Base-by-base conservation (phyloP, 257 asterid genomes). In the Pogostemon cablin region DNA sequence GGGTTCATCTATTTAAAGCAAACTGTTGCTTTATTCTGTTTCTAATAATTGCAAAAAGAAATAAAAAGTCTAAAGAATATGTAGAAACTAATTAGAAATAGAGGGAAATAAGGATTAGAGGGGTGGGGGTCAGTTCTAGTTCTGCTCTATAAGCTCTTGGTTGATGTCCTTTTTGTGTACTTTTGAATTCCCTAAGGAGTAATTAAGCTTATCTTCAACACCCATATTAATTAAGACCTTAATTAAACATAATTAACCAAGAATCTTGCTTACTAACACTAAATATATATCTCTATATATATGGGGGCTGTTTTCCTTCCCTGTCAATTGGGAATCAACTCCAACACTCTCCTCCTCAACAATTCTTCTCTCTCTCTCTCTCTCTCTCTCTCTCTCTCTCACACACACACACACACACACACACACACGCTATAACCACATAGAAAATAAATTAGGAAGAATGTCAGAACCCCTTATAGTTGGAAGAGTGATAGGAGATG, bases 401-500 rank as follows among this genome's bases (percentile, higher is more conserved):
- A n/a, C 6, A 17, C 20, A 17, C 5, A 12, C 3, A 49, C 3
- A 37, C 5, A 12, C 3, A 49, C 3, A 37, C 62, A n/a, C 6
- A 17, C 20, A 17, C 5, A 12, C 3, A 49, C 3, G n/a, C n/a
- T n/a, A n/a, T n/a, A n/a, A n/a, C n/a, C n/a, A 37, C 15, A 15
- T 15, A 15, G 15, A 15, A 15, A 15, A 15, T 15, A 15, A 15
- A 15, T 15, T 82, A 88, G 89, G 82, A 57, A 79, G 82, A 73
- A 70, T 61, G 59, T 69, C 79, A 6, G 95, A 92, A 9, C 90
- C 98, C 1, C 86, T 92, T 11, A 75, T 81, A 10, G 79, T 92
- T 11, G 95, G 96, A 9, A 81, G 93, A 81, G 98, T 92, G 78
- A 71, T 90, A 9, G 96, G 98, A 5, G 98, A 92, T 76, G 96